Conservation (phyloP, 2,329 filamentous ascomycete species). For the Arthrobotrys megalospora region DNA sequence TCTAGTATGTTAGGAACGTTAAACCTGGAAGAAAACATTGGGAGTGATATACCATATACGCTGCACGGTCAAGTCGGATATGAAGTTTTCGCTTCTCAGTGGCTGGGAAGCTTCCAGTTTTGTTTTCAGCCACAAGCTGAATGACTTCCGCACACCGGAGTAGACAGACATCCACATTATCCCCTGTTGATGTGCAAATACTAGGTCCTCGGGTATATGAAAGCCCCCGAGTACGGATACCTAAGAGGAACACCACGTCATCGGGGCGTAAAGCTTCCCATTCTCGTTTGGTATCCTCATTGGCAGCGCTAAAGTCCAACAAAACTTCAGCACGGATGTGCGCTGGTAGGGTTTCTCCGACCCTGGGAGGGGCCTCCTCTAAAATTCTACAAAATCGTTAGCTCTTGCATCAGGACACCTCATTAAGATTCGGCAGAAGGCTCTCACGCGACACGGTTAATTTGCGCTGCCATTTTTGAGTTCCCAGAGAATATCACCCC, state of each 20-base stretch:
- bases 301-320: conserved; percentile 85
- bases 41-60: conserved; percentile 74
- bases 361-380: conserved; percentile 84
- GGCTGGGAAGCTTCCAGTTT: conserved; percentile 76
- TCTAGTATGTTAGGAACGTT: conserved; percentile 26
- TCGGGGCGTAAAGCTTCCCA: conserved; percentile 91
- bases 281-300: conserved; percentile 81
- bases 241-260: conserved; percentile 89
- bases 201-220: not conserved
- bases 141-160: conserved; percentile 88
- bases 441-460: conserved; percentile 79
- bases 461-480: conserved; percentile 91
- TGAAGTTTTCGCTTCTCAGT: conserved; percentile 79
- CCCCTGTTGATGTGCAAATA: conserved; percentile 68
- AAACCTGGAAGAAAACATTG: not conserved
- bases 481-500: conserved; percentile 81
- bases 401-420: conserved; percentile 16
- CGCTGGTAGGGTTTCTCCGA: conserved; percentile 87
- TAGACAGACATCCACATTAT: conserved; percentile 77
- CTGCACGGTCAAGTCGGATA: conserved; percentile 82
- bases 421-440: not conserved
- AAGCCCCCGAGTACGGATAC: conserved; percentile 73
- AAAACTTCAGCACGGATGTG: conserved; percentile 87
- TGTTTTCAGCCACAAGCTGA: conserved; percentile 88
- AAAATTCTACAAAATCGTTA: conserved; percentile 73